A percentile compares a stretch with the other conserved stretches of the same genome.
Evolutionary conservation across 352 stramenopile species (phyloP).

Genomic region (Peronospora destructor): DNA sequence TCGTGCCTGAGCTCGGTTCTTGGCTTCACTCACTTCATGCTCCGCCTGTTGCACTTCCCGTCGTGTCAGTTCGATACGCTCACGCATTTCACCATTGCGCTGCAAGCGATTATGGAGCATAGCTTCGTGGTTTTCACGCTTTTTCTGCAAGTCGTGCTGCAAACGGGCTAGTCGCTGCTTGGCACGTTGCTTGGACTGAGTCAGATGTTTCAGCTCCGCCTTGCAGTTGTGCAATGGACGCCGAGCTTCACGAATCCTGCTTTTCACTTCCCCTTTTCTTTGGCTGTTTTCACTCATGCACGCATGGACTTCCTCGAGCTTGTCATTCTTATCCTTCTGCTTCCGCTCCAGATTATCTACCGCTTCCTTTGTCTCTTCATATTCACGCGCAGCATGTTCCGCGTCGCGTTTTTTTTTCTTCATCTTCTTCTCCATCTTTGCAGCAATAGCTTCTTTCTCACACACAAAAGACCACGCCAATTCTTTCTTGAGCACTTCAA

Average conservation of each 20-base stretch:
- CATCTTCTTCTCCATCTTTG: constrained; percentile 53
- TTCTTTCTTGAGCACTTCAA: constrained; percentile 67
- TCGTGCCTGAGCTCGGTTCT: constrained; percentile 22
- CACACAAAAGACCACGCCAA: constrained; percentile 79
- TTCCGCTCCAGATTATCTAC: constrained; percentile 49
- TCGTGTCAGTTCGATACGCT: constrained; percentile 44
- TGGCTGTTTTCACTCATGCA: constrained; percentile 37
- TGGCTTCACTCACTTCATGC: constrained; percentile 33
- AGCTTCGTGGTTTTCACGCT: constrained; percentile 41
- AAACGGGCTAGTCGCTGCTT: constrained; percentile 46
- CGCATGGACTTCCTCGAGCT: constrained; percentile 46
- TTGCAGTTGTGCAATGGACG: constrained; percentile 61
- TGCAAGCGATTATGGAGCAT: constrained; percentile 55
- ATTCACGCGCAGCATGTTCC: constrained; percentile 31
- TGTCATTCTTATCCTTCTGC: constrained; percentile 59
- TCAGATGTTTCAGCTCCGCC: constrained; percentile 55
- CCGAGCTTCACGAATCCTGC: constrained; percentile 53
- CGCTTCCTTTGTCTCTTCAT: constrained; percentile 37
- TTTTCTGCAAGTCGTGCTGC: constrained; percentile 46
- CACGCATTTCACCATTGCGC: constrained; percentile 51
- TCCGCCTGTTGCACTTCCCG: constrained; percentile 38
- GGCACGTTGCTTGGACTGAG: constrained; percentile 43
- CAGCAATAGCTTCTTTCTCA: constrained; percentile 49
- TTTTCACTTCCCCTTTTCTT: constrained; percentile 47
- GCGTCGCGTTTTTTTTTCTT: constrained; percentile 43